phyloP scores from a whole-genome alignment of 78 protist genomes.

The Diacronema lutheri region DNA sequence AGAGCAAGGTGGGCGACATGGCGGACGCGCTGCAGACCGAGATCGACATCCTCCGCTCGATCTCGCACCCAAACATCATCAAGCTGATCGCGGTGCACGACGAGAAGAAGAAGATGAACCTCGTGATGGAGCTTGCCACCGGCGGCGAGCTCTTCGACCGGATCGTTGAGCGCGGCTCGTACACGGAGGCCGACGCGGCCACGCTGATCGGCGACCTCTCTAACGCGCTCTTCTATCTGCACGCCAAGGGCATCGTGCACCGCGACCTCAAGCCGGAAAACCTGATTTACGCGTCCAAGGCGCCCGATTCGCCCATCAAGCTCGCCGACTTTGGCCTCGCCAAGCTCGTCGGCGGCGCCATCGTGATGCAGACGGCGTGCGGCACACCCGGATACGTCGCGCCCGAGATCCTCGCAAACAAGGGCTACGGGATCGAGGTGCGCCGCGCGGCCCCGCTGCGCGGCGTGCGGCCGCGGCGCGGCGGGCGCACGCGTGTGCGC shows the following conservation, averaged over 20 bases:
- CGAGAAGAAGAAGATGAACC: background rate
- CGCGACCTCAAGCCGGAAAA: constrained; percentile 40
- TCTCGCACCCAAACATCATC: background rate
- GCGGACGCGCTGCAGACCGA: background rate
- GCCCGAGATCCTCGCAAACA: constrained; percentile 35
- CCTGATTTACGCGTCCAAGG: background rate
- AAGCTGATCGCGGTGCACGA: background rate
- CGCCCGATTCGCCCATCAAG: background rate
- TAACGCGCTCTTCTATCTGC: background rate
- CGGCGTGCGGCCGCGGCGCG: no score
- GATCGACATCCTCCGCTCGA: background rate
- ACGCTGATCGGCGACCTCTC: background rate
- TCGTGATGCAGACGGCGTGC: constrained; percentile 1
- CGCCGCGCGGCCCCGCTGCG: background rate
- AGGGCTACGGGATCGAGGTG: background rate
- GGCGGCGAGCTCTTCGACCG: constrained; percentile 21
- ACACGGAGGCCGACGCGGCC: background rate
- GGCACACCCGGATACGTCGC: constrained; percentile 52
- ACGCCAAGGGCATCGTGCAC: background rate
- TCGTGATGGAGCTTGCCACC: background rate
- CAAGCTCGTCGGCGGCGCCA: background rate
- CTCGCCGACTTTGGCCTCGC: constrained; percentile 50
- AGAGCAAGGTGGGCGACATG: background rate
- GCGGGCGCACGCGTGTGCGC: no score
- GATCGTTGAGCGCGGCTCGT: background rate